These are phyloP conservation scores for Penicillium concentricum DNA, from an alignment of 2,329 filamentous ascomycete genomes.

Conservation along the genomic window DNA sequence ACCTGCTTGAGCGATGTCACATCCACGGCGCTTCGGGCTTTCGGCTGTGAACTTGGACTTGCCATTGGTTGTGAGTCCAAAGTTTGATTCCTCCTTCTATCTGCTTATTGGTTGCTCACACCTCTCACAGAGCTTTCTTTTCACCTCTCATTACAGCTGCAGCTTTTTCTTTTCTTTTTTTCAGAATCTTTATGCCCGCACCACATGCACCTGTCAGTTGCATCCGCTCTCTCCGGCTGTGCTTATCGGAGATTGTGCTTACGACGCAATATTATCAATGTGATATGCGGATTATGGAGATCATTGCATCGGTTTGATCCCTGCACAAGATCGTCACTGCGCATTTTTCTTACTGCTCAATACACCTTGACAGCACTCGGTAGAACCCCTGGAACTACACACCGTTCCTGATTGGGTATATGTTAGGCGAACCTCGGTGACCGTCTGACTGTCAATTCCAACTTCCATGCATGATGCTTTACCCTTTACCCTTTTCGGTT, in stretches of 20 bases:
- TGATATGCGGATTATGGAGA: not conserved
- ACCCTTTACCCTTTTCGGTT: slow-evolving; percentile 2
- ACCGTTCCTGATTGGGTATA: not conserved
- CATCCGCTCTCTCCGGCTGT: slow-evolving; percentile 7
- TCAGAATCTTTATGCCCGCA: not conserved
- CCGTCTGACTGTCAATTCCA: slow-evolving; percentile 10
- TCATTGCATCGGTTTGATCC: not conserved
- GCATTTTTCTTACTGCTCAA: not conserved
- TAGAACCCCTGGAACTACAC: not conserved
- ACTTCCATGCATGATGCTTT: slow-evolving; percentile 4
- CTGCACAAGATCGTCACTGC: not conserved
- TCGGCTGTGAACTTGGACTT: not conserved
- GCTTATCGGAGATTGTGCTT: not conserved
- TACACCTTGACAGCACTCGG: not conserved
- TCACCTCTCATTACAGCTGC: not conserved
- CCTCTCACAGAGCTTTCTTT: slow-evolving; percentile 6
- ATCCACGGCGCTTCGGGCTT: slow-evolving; percentile 16
- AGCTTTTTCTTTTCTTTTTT: slow-evolving; percentile 1
- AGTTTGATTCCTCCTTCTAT: slow-evolving; percentile 9
- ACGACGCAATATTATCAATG: not conserved
- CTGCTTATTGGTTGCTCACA: slow-evolving; percentile 13
- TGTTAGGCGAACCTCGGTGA: slow-evolving; percentile 4
- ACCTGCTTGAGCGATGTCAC: slow-evolving; percentile 22
- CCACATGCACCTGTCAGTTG: not conserved
- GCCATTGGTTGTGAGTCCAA: slow-evolving; percentile 15